A percentile compares a stretch with the other conserved stretches of the same genome.
These are phyloP conservation scores for Nyssa sinensis DNA, from an alignment of 148 eudicot genomes.

Conservation along the genomic window DNA sequence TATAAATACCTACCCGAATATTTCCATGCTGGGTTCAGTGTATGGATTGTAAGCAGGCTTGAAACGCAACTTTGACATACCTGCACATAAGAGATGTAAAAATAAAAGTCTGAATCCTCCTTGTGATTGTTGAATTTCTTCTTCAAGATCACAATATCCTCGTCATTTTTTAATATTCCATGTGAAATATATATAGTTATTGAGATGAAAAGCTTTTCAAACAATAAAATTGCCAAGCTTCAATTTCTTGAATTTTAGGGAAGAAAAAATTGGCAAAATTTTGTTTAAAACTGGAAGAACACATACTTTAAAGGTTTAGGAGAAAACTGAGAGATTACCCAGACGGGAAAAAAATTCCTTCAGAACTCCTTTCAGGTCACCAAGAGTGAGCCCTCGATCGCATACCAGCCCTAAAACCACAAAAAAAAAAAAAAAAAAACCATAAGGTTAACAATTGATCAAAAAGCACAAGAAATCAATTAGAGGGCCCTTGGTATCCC, in stretches of 20 bases:
- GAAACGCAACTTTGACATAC: conserved; percentile 75
- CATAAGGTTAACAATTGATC: not conserved
- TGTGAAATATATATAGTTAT: not conserved
- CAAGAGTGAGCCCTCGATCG: conserved; percentile 87
- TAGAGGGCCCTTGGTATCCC: not conserved
- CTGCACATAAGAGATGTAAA: conserved; percentile 33
- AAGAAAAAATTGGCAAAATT: not conserved
- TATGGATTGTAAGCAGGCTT: conserved; percentile 92
- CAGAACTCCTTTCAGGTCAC: conserved; percentile 89
- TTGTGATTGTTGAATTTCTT: not conserved
- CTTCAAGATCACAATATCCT: not conserved
- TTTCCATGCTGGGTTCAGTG: conserved; percentile 92
- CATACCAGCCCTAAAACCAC: conserved; percentile 71
- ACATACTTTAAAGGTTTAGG: not conserved
- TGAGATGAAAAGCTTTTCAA: not conserved
- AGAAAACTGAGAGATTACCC: conserved; percentile 36
- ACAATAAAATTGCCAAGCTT: not conserved
- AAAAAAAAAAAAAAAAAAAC: conserved; percentile 6
- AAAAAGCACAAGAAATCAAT: conserved; percentile 1
- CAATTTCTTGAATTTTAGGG: not conserved
- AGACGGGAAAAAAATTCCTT: conserved; percentile 83
- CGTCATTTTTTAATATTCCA: not conserved
- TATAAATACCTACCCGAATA: conserved; percentile 53
- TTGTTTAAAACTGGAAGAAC: not conserved
- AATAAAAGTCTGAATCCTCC: not conserved